These are phyloP conservation scores for Cyberlindnera suaveolens DNA, from an alignment of 805 yeast genomes.

Conservation along the genomic window DNA sequence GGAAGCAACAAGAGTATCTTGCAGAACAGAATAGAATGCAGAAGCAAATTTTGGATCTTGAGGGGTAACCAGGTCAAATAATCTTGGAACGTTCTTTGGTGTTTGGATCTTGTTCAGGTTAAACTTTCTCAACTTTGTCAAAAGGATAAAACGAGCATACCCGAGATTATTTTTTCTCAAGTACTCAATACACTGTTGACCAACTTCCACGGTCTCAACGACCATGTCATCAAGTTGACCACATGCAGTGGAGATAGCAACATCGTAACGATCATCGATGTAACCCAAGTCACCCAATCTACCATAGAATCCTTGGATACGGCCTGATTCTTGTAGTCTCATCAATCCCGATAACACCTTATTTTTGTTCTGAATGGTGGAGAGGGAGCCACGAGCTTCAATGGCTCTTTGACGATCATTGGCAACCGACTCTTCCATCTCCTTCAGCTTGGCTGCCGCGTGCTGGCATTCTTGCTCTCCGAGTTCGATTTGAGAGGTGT, in stretches of 20 bases:
- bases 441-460: constrained; percentile 44
- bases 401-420: constrained; percentile 53
- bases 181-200: constrained; percentile 74
- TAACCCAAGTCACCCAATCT: constrained; percentile 89
- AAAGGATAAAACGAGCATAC: constrained; percentile 78
- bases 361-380: constrained; percentile 59
- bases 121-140: constrained; percentile 65
- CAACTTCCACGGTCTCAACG: constrained; percentile 71
- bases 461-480: constrained; percentile 53
- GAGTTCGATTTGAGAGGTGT: constrained; percentile 44
- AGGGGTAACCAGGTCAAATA: constrained; percentile 77
- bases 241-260: constrained; percentile 93
- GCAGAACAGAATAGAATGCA: constrained; percentile 83
- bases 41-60: constrained; percentile 63
- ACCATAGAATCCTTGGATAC: constrained; percentile 83
- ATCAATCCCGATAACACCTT: constrained; percentile 65
- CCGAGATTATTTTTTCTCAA: constrained; percentile 81
- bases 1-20: constrained; percentile 82
- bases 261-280: constrained; percentile 82
- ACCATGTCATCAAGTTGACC: constrained; percentile 89
- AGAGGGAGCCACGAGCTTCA: constrained; percentile 58
- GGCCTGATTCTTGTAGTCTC: constrained; percentile 70
- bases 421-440: constrained; percentile 47
- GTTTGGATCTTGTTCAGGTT: constrained; percentile 54
- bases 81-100: constrained; percentile 71